A percentile compares a stretch with the other conserved stretches of the same genome.
Evolutionary conservation across 2,329 filamentous ascomycete species (phyloP).

Genomic region (Fusarium dlaminii): DNA sequence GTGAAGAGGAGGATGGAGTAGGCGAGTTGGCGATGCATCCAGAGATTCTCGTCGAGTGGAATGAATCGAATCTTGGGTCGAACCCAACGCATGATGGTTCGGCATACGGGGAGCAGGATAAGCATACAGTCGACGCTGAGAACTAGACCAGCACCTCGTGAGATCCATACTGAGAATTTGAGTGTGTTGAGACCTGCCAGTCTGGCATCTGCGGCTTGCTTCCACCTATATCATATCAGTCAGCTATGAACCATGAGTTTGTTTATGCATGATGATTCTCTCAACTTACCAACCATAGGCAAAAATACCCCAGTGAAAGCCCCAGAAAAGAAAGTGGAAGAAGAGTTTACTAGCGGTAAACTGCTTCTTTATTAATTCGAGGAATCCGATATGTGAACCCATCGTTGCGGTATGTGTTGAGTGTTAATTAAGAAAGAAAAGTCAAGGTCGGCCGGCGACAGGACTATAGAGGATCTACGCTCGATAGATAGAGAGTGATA

Average conservation of each 20-base stretch:
- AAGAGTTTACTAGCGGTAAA: constrained; percentile 75
- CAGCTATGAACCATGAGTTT: neutral
- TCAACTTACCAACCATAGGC: constrained; percentile 80
- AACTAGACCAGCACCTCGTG: constrained; percentile 88
- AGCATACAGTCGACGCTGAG: constrained; percentile 85
- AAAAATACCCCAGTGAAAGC: constrained; percentile 81
- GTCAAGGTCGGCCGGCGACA: constrained; percentile 36
- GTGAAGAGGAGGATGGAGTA: constrained; percentile 89
- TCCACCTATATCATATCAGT: constrained; percentile 67
- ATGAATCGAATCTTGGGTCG: constrained; percentile 88
- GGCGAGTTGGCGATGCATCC: constrained; percentile 95
- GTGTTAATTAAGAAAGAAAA: constrained; percentile 5
- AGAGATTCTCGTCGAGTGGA: constrained; percentile 94
- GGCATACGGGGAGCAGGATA: constrained; percentile 93
- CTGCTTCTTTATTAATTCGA: constrained; percentile 67
- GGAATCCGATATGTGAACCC: constrained; percentile 54
- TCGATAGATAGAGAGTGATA: neutral
- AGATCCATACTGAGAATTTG: constrained; percentile 92
- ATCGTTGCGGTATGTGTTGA: constrained; percentile 43
- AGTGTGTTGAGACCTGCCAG: constrained; percentile 84
- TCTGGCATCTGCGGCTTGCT: constrained; percentile 74
- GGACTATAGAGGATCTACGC: constrained; percentile 15
- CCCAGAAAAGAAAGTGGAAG: constrained; percentile 86
- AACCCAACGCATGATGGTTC: constrained; percentile 84
- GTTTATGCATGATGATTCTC: neutral